Base-by-base conservation (phyloP, 2,329 filamentous ascomycete species). In the Fusarium sublunatum region DNA sequence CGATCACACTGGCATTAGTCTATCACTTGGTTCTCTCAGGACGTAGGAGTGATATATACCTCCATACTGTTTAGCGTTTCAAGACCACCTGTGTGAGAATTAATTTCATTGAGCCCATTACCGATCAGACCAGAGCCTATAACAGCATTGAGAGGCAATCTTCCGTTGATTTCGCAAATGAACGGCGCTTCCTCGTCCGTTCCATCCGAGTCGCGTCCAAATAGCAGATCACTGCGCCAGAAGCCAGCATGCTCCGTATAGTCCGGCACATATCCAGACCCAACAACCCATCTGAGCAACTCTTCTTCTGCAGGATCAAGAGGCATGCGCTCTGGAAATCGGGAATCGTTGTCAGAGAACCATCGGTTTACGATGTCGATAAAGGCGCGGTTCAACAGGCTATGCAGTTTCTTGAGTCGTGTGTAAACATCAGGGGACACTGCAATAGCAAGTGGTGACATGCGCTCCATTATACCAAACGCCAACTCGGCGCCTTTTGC, bases 221-320 rank as follows among this genome's bases (percentile, higher is more conserved):
- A 64, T 0, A 64, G n/a, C 15, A 64, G 13, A 31, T 64, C 61
- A 8, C 44, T 64, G 5, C 61, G 59, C 61, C 61, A 64, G 5
- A 42, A 48, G 4, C 61, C 61, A 3, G 54, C 59, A 40, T 64
- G 61, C 1, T 52, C 22, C 3, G 19, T 7, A 9, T 64, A 64
- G 8, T 35, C 22, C 2, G 61, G 46, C 31, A 60, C 32, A 3
- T 6, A 12, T 4, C 42, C 45, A 8, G 43, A 44, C 2, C 40
- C 40, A 1, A 8, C 7, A n/a, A 64, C 45, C 61, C 61, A 64
- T 15, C 9, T 22, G 0, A 64, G 39, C 2, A 64, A 31, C 19
- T 32, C 31, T 28, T 64, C 61, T 34, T 64, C 61, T 0, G 53
- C 41, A 6, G 49, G 54, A 3, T 64, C 59, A n/a, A 64, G 31